phyloP scores from a whole-genome alignment of 805 yeast genomes.

The Candida vaughaniae region DNA sequence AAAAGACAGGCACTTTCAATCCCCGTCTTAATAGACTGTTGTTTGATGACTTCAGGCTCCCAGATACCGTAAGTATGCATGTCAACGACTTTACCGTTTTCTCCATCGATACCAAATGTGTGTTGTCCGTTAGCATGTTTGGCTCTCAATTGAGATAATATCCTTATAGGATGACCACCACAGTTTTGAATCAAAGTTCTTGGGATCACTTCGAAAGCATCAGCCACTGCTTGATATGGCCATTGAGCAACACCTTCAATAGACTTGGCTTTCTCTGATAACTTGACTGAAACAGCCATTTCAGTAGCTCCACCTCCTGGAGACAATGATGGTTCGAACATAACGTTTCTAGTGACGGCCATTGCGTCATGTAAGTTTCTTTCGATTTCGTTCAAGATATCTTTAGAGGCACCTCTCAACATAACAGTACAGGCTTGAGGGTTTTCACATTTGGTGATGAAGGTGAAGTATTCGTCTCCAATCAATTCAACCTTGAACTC shows the following conservation, averaged over 20 bases:
- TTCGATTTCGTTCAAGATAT: conserved; percentile 92
- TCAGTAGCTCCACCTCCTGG: conserved; percentile 99
- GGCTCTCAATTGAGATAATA: conserved; percentile 88
- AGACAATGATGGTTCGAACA: conserved; percentile 88
- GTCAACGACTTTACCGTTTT: conserved; percentile 88
- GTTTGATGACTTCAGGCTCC: conserved; percentile 99
- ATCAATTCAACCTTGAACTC: conserved; percentile 89
- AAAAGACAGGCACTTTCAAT: conserved; percentile 94
- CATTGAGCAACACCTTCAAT: conserved; percentile 95
- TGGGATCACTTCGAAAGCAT: conserved; percentile 98
- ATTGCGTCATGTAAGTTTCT: conserved; percentile 97
- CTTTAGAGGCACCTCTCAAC: conserved; percentile 95
- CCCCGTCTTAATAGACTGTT: conserved; percentile 96
- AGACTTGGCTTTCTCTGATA: conserved; percentile 86
- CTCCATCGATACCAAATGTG: conserved; percentile 94
- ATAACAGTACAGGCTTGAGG: conserved; percentile 94
- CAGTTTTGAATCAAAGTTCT: conserved; percentile 96
- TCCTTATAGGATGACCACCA: conserved; percentile 93
- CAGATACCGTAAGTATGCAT: conserved; percentile 96
- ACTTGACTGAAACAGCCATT: conserved; percentile 91
- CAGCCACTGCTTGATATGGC: conserved; percentile 99
- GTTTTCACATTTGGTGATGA: conserved; percentile 70
- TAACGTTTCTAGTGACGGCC: conserved; percentile 94
- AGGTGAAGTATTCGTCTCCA: conserved; percentile 96
- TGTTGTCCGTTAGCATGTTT: conserved; percentile 88